Percentiles rank a stretch among this genome's conserved stretches.
phyloP scores from a whole-genome alignment of 306 rosid genomes.

The Senna tora region DNA sequence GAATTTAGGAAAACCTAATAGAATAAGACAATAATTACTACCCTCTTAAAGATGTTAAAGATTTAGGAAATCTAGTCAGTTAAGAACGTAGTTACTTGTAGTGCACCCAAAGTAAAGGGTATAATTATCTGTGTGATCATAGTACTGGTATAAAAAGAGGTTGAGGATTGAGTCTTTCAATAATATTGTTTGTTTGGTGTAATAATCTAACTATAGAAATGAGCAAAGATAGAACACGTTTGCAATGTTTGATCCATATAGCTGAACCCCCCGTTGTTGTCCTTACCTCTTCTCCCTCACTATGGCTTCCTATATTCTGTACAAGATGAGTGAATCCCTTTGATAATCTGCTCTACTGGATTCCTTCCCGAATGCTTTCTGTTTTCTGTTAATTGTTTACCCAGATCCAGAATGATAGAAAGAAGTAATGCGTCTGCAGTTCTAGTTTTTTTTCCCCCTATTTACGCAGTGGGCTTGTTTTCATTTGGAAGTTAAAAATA shows the following conservation, averaged over 20 bases:
- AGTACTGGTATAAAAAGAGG: too few species aligned
- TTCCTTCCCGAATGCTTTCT: slow-evolving; percentile 5
- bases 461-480: slow-evolving; percentile 11
- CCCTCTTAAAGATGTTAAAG: background rate
- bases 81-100: background rate
- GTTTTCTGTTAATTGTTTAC: slow-evolving; percentile 3
- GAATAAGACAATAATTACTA: background rate
- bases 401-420: background rate
- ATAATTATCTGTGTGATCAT: too few species aligned
- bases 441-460: slow-evolving; percentile 10
- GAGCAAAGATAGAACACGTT: too few species aligned
- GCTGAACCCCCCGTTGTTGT: too few species aligned
- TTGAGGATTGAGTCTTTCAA: too few species aligned
- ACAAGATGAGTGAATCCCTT: background rate
- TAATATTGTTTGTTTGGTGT: too few species aligned
- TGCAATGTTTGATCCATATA: too few species aligned
- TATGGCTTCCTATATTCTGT: too few species aligned
- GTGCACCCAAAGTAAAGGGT: too few species aligned
- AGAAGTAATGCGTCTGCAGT: slow-evolving; percentile 25
- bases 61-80: background rate
- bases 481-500: slow-evolving; percentile 25
- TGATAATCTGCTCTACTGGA: background rate
- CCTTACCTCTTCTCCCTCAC: too few species aligned
- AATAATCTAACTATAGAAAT: too few species aligned
- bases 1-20: background rate